phyloP scores from a whole-genome alignment of 2,329 filamentous ascomycete genomes.

The Botrytis pseudocinerea region DNA sequence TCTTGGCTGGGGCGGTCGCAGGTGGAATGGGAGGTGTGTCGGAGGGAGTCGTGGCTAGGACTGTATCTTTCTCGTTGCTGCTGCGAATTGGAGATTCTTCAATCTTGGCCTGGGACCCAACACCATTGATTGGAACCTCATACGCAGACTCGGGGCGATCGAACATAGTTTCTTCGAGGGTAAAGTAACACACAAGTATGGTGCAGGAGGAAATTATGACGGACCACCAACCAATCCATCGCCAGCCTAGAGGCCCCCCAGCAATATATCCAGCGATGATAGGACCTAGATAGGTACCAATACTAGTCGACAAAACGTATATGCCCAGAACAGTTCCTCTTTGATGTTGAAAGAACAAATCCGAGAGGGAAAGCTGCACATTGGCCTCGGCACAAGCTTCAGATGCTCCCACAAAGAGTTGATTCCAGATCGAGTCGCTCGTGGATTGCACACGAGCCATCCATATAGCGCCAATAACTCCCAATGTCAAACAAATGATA shows the following conservation, averaged over 20 bases:
- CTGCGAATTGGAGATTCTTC: neutral
- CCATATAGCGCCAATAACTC: slow-evolving; percentile 55
- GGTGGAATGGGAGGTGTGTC: slow-evolving; percentile 19
- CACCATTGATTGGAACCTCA: slow-evolving; percentile 36
- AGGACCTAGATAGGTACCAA: slow-evolving; percentile 58
- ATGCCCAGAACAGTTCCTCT: slow-evolving; percentile 55
- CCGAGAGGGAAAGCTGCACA: slow-evolving; percentile 57
- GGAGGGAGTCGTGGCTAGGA: slow-evolving; percentile 23
- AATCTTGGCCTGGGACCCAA: slow-evolving; percentile 13
- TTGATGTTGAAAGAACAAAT: slow-evolving; percentile 59
- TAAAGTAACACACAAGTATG: slow-evolving; percentile 52
- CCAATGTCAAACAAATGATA: slow-evolving; percentile 51
- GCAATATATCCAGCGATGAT: slow-evolving; percentile 54
- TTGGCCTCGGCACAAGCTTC: slow-evolving; percentile 58
- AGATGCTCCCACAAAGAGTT: slow-evolving; percentile 58
- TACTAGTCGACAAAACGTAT: slow-evolving; percentile 56
- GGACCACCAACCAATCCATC: slow-evolving; percentile 55
- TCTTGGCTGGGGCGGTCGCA: slow-evolving; percentile 40
- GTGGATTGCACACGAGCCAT: slow-evolving; percentile 49
- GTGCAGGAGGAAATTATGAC: slow-evolving; percentile 51
- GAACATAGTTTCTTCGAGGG: slow-evolving; percentile 55
- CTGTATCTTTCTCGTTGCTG: slow-evolving; percentile 26
- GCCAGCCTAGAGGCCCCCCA: slow-evolving; percentile 51
- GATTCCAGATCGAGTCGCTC: slow-evolving; percentile 54
- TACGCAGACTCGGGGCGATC: slow-evolving; percentile 45